Evolutionary conservation across 805 yeast genomes (phyloP).

Genomic region (Cyberlindnera mississippiensis): DNA sequence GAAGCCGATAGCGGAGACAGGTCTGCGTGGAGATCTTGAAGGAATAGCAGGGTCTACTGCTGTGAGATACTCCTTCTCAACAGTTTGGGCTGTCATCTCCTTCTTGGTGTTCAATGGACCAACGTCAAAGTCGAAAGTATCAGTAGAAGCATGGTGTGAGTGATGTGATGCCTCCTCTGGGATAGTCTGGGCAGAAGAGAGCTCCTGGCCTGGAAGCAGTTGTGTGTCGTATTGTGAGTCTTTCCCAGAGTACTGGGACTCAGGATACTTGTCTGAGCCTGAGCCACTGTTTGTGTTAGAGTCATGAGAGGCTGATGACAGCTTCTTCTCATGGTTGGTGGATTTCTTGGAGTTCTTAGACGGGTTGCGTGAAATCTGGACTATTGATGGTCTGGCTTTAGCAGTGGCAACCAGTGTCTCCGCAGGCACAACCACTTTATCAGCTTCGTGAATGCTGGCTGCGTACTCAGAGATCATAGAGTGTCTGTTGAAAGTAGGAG

Average conservation of each 20-base stretch:
- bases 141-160: slow-evolving; percentile 11
- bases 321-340: slow-evolving; percentile 8
- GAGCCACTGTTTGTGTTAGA: slow-evolving; percentile 4
- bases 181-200: background rate
- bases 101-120: slow-evolving; percentile 22
- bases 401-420: background rate
- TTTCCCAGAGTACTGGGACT: slow-evolving; percentile 12
- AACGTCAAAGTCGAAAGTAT: slow-evolving; percentile 22
- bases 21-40: slow-evolving; percentile 29
- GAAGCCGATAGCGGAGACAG: slow-evolving; percentile 17
- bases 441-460: slow-evolving; percentile 26
- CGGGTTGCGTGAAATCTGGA: slow-evolving; percentile 15
- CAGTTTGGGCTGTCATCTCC: slow-evolving; percentile 3
- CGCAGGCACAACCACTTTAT: slow-evolving; percentile 17
- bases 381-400: slow-evolving; percentile 17
- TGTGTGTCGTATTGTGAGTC: slow-evolving; percentile 9
- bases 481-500: slow-evolving; percentile 17
- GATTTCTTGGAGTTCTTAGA: slow-evolving; percentile 8
- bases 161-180: slow-evolving; percentile 6
- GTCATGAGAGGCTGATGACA: slow-evolving; percentile 3
- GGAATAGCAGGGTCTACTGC: slow-evolving; percentile 23
- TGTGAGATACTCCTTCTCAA: slow-evolving; percentile 15
- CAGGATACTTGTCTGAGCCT: slow-evolving; percentile 14
- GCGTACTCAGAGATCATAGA: slow-evolving; percentile 28
- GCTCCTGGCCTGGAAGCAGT: background rate